phyloP scores from a whole-genome alignment of 805 yeast species.

The Saccharomycopsis vini region DNA sequence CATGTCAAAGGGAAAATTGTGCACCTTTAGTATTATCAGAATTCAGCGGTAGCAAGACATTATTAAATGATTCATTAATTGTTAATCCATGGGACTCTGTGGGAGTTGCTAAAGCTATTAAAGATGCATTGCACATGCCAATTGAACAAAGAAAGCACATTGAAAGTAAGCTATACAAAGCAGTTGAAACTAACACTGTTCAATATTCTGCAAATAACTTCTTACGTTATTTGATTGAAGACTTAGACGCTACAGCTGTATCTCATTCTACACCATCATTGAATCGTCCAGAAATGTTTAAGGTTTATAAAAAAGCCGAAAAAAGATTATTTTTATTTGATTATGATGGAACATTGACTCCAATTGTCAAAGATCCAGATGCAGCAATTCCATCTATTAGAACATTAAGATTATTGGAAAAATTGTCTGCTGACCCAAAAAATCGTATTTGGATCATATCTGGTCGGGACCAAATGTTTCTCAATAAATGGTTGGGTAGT shows the following conservation, averaged over 20 bases:
- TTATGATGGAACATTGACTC: constrained; percentile 95
- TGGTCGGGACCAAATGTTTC: constrained; percentile 87
- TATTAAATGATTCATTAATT: constrained; percentile 61
- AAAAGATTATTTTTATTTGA: constrained; percentile 83
- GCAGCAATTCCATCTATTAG: constrained; percentile 91
- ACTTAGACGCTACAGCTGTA: constrained; percentile 29
- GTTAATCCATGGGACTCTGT: constrained; percentile 98
- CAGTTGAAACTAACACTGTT: constrained; percentile 62
- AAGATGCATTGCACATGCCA: constrained; percentile 54
- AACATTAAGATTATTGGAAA: constrained; percentile 48
- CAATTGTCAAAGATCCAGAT: constrained; percentile 94
- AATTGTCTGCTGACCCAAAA: constrained; percentile 61
- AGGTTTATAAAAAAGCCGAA: constrained; percentile 49
- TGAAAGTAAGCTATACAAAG: constrained; percentile 48
- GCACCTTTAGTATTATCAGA: constrained; percentile 84
- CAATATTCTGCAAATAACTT: constrained; percentile 73
- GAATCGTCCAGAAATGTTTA: constrained; percentile 56
- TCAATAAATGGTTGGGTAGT: constrained; percentile 80
- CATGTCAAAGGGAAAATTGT: constrained; percentile 63
- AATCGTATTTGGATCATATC: constrained; percentile 92
- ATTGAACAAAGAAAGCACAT: constrained; percentile 35
- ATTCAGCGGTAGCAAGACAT: constrained; percentile 81
- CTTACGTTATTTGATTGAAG: constrained; percentile 39
- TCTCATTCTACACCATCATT: constrained; percentile 68
- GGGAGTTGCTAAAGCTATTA: constrained; percentile 79